Evolutionary conservation across 2,329 filamentous ascomycete species (phyloP).

Genomic region (Calonectria leucothoes): DNA sequence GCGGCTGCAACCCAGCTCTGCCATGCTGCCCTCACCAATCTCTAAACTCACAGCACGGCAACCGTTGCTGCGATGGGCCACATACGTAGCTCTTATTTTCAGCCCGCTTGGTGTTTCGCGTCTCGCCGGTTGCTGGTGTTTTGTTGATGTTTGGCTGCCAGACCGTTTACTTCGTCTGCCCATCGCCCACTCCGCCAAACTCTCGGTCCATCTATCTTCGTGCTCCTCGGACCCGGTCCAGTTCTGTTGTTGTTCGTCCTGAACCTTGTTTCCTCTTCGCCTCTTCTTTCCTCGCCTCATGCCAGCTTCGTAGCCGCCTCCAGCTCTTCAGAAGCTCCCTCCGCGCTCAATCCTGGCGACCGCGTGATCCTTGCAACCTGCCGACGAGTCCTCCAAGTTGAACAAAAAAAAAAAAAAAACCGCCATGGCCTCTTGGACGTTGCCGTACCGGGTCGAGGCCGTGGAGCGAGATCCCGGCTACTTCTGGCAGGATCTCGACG

Average conservation of each 20-base stretch:
- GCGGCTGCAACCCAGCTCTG: constrained; percentile 29
- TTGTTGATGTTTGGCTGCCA: constrained; percentile 26
- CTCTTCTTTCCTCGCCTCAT: constrained; percentile 31
- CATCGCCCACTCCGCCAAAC: constrained; percentile 31
- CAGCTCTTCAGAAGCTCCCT: constrained; percentile 27
- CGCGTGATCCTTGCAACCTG: constrained; percentile 21
- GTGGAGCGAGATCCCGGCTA: constrained; percentile 50
- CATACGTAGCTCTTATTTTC: constrained; percentile 34
- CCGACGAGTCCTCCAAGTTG: background rate
- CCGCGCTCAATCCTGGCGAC: constrained; percentile 36
- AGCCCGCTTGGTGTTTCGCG: constrained; percentile 23
- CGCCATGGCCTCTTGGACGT: constrained; percentile 51
- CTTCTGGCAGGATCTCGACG: constrained; percentile 50
- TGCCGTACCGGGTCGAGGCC: constrained; percentile 48
- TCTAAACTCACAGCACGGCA: constrained; percentile 24
- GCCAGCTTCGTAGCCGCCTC: constrained; percentile 33
- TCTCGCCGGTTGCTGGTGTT: constrained; percentile 39
- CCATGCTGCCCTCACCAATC: background rate
- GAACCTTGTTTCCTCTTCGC: constrained; percentile 39
- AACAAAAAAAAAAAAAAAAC: constrained; percentile 18
- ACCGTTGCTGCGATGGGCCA: constrained; percentile 39
- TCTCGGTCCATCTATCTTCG: constrained; percentile 32
- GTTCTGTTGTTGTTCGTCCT: constrained; percentile 35
- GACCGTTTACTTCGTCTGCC: constrained; percentile 36
- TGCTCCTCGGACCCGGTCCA: constrained; percentile 34